Conservation (phyloP, 176 grass and related monocot genomes). For the Zea luxurians region DNA sequence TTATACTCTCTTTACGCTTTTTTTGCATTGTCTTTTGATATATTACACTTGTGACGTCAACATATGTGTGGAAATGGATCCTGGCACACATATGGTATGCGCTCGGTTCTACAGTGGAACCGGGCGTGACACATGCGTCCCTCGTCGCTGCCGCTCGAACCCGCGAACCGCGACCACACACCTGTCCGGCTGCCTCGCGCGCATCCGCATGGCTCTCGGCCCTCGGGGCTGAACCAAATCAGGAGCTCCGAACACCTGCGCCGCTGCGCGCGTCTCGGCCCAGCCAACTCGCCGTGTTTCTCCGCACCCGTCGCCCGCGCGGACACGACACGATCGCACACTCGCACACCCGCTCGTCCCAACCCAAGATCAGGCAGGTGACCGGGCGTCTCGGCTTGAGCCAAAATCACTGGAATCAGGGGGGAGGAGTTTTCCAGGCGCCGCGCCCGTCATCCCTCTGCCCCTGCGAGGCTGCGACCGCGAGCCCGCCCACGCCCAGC, state of each 20-base stretch:
- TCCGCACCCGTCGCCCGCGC: not conserved
- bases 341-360: not conserved
- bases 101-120: too few species aligned
- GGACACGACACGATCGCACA: not conserved
- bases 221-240: constrained; percentile 14
- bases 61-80: too few species aligned
- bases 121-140: too few species aligned
- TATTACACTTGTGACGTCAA: too few species aligned
- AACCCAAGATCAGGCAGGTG: not conserved
- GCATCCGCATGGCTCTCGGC: not conserved
- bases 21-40: too few species aligned
- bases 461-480: not conserved
- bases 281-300: not conserved
- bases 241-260: not conserved
- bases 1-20: too few species aligned
- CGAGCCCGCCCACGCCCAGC: not conserved
- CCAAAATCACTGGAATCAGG: not conserved
- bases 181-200: constrained; percentile 3
- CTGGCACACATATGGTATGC: too few species aligned
- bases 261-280: not conserved
- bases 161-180: not conserved
- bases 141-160: not conserved
- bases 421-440: not conserved
- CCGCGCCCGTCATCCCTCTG: not conserved
- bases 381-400: not conserved